Evolutionary conservation across 371 early-diverging fungal genomes (phyloP).

Genomic region (Fennellomyces sp.): DNA sequence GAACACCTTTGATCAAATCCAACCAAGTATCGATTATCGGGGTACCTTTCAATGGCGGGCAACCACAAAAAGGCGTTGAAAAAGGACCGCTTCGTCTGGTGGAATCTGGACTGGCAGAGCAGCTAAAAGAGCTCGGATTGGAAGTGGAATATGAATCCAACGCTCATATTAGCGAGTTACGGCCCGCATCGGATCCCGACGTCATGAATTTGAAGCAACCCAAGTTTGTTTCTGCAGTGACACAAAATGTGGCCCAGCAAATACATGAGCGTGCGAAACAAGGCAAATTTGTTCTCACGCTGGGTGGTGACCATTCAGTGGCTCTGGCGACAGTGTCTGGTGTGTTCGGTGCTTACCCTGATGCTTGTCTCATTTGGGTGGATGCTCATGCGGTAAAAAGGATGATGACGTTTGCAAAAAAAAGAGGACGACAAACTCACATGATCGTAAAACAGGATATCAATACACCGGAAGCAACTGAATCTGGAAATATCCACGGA

Average conservation of each 20-base stretch:
- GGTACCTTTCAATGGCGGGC: slow-evolving; percentile 81
- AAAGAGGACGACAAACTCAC: not conserved
- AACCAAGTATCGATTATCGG: slow-evolving; percentile 75
- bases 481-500: slow-evolving; percentile 95
- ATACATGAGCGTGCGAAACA: slow-evolving; percentile 64
- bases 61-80: slow-evolving; percentile 85
- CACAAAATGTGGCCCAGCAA: slow-evolving; percentile 65
- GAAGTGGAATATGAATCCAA: slow-evolving; percentile 70
- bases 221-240: slow-evolving; percentile 77
- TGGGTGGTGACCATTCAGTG: slow-evolving; percentile 94
- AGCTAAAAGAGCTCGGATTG: slow-evolving; percentile 83
- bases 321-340: slow-evolving; percentile 92
- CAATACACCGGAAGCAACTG: slow-evolving; percentile 90
- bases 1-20: not conserved
- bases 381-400: slow-evolving; percentile 93
- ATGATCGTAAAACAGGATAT: slow-evolving; percentile 67
- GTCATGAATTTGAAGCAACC: slow-evolving; percentile 82
- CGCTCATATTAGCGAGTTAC: slow-evolving; percentile 51
- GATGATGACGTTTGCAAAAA: not conserved
- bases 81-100: slow-evolving; percentile 80
- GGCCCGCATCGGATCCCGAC: slow-evolving; percentile 64
- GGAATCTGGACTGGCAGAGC: slow-evolving; percentile 79
- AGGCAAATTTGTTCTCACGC: slow-evolving; percentile 80
- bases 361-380: slow-evolving; percentile 95
- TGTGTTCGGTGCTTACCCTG: slow-evolving; percentile 74